phyloP scores from a whole-genome alignment of 202 grass and related monocot genomes.

The Digitaria exilis region DNA sequence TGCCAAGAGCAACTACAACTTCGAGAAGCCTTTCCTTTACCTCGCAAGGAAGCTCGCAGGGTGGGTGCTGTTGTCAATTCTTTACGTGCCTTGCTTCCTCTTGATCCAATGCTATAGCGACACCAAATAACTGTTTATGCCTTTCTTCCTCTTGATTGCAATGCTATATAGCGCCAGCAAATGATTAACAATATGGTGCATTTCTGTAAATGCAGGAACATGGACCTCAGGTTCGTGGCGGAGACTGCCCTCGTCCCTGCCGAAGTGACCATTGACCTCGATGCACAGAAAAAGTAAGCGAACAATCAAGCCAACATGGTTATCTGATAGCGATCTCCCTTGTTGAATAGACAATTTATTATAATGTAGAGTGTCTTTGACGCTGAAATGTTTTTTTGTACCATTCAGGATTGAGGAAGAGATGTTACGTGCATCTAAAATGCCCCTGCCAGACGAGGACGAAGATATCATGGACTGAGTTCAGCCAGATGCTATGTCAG shows the following conservation, averaged over 20 bases:
- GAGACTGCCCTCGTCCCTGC: constrained; percentile 54
- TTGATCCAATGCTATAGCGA: not conserved
- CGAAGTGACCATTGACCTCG: constrained; percentile 51
- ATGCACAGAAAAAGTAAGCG: constrained; percentile 46
- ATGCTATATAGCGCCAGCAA: not conserved
- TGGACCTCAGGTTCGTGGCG: constrained; percentile 55
- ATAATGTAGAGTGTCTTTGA: constrained; percentile 3
- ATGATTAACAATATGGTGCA: not conserved
- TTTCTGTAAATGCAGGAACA: constrained; percentile 46
- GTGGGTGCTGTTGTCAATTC: constrained; percentile 24
- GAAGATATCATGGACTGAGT: constrained; percentile 61
- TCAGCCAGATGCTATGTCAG: not conserved
- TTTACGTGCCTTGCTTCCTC: not conserved
- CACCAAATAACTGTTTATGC: not conserved
- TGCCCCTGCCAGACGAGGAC: constrained; percentile 62
- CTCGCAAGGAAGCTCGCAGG: constrained; percentile 63
- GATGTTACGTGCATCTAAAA: constrained; percentile 46
- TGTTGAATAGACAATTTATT: not conserved
- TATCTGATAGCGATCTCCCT: not conserved
- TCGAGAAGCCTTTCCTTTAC: constrained; percentile 74
- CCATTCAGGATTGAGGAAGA: constrained; percentile 51
- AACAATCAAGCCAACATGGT: not conserved
- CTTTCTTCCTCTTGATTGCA: not conserved
- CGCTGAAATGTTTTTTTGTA: not conserved
- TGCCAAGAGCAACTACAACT: constrained; percentile 74